Percentiles rank a stretch among this genome's conserved stretches.
phyloP scores from a whole-genome alignment of 208 protist genomes.

The Spongospora subterranea region DNA sequence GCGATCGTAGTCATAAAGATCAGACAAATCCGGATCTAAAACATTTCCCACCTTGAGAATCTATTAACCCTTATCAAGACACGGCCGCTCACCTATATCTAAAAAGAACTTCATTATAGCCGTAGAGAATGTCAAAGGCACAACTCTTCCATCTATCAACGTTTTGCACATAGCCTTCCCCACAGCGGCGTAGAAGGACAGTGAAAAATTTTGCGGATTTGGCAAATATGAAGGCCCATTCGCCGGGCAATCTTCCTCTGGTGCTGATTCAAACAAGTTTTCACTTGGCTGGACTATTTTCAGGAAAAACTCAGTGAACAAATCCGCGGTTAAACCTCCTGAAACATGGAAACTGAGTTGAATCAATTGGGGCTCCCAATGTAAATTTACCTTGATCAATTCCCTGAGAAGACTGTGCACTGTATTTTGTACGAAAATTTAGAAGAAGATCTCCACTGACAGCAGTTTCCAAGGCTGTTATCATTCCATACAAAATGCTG shows the following conservation, averaged over 20 bases:
- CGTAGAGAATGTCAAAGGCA: slow-evolving; percentile 10
- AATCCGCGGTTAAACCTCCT: slow-evolving; percentile 44
- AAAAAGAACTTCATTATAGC: slow-evolving; percentile 55
- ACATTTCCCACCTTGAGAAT: background rate
- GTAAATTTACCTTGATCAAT: slow-evolving; percentile 28
- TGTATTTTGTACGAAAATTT: slow-evolving; percentile 45
- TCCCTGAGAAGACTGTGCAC: slow-evolving; percentile 29
- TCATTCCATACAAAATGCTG: slow-evolving; percentile 47
- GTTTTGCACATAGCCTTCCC: slow-evolving; percentile 50
- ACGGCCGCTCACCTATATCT: background rate
- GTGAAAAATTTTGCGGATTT: slow-evolving; percentile 41
- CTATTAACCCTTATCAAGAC: background rate
- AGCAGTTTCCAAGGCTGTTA: slow-evolving; percentile 30
- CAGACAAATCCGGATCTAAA: slow-evolving; percentile 31
- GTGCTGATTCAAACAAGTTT: slow-evolving; percentile 40
- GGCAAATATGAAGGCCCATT: slow-evolving; percentile 20
- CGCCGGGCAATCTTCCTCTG: slow-evolving; percentile 43
- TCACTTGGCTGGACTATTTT: background rate
- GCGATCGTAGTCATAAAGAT: slow-evolving; percentile 51
- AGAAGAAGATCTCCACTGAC: slow-evolving; percentile 26
- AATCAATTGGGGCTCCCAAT: background rate
- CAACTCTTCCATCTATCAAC: slow-evolving; percentile 32
- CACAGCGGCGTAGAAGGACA: slow-evolving; percentile 37
- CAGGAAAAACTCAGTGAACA: slow-evolving; percentile 56
- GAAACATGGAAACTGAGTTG: background rate